A percentile compares a stretch with the other conserved stretches of the same genome.
These are phyloP conservation scores for Gracilaria vermiculophylla DNA, from an alignment of 23 red algal species.

Conservation along the genomic window DNA sequence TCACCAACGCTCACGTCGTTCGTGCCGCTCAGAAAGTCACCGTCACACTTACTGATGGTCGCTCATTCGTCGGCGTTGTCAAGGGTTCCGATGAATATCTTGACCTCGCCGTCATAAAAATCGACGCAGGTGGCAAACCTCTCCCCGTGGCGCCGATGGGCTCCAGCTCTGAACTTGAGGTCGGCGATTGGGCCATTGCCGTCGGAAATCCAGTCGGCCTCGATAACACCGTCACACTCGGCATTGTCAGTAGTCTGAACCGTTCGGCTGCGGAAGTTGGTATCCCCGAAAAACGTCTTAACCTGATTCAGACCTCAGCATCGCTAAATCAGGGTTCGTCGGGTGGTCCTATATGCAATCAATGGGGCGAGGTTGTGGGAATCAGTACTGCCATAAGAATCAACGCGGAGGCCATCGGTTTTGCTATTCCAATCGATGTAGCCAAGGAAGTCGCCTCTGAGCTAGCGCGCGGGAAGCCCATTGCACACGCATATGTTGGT, in stretches of 20 bases:
- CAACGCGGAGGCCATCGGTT: constrained; percentile 99
- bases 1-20: constrained; percentile 99
- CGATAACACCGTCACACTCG: constrained; percentile 99
- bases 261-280: constrained; percentile 92
- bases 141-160: constrained; percentile 91
- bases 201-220: constrained; percentile 96
- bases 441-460: constrained; percentile 81
- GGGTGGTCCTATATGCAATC: constrained; percentile 92
- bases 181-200: constrained; percentile 99
- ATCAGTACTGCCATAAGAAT: constrained; percentile 92
- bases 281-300: constrained; percentile 97
- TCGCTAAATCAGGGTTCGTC: constrained; percentile 93
- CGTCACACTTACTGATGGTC: constrained; percentile 95
- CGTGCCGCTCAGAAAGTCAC: constrained; percentile 81
- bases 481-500: constrained; percentile 92
- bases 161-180: constrained; percentile 78
- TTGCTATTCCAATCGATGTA: constrained; percentile 97
- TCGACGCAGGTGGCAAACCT: constrained; percentile 80
- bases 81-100: constrained; percentile 95
- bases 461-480: constrained; percentile 84
- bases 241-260: constrained; percentile 93
- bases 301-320: constrained; percentile 98
- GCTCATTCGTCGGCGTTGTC: constrained; percentile 87
- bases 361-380: constrained; percentile 98
- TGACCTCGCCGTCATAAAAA: constrained; percentile 92